phyloP scores from a whole-genome alignment of 345 rosid species.

The Litchi chinensis region DNA sequence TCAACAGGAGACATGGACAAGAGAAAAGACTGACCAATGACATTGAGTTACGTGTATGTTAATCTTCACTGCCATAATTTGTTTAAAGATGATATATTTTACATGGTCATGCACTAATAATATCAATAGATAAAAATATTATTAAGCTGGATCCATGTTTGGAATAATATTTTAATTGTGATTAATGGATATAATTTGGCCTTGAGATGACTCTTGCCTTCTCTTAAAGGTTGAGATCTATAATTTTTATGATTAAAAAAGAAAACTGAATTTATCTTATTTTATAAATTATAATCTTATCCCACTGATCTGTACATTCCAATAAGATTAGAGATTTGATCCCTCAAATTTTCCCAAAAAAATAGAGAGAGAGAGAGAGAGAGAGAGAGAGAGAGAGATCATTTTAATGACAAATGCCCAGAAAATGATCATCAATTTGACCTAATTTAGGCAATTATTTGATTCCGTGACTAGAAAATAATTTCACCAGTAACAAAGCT shows the following conservation, averaged over 20 bases:
- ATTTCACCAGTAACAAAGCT: not conserved
- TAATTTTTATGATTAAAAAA: not conserved
- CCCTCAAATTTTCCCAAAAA: not conserved
- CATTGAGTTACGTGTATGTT: slow-evolving; percentile 9
- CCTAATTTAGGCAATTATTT: not conserved
- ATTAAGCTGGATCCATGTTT: not conserved
- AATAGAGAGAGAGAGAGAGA: no score
- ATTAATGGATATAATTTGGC: not conserved
- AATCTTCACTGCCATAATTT: not conserved
- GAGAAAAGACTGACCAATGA: slow-evolving; percentile 13
- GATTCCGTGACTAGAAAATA: slow-evolving; percentile 15
- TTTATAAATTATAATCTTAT: slow-evolving; percentile 8
- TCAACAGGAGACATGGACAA: not conserved
- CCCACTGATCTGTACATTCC: slow-evolving; percentile 28
- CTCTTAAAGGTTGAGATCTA: slow-evolving; percentile 17
- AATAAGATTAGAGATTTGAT: slow-evolving; percentile 37
- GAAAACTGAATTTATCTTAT: slow-evolving; percentile 8
- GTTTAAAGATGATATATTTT: not conserved
- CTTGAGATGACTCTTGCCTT: slow-evolving; percentile 16
- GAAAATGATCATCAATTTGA: not conserved
- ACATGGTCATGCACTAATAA: no score
- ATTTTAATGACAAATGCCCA: not conserved
- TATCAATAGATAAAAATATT: not conserved
- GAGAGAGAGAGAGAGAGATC: not conserved
- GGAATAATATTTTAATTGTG: not conserved